Percentiles rank a stretch among this genome's conserved stretches.
phyloP scores from a whole-genome alignment of 345 rosid genomes.

The Euphorbia peplus region DNA sequence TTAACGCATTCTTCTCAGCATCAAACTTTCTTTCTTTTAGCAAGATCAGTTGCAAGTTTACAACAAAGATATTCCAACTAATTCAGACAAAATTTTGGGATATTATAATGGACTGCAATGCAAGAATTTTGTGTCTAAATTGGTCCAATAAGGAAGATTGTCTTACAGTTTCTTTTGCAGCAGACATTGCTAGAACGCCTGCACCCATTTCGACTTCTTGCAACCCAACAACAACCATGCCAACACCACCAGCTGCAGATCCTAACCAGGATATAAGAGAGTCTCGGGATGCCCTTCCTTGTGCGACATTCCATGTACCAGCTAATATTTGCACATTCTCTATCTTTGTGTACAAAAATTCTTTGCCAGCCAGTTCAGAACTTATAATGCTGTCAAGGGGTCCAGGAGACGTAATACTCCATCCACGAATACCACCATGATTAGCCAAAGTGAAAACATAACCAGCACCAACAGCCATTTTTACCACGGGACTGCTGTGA shows the following conservation, averaged over 20 bases:
- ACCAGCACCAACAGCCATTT: slow-evolving; percentile 68
- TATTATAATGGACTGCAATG: background rate
- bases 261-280: slow-evolving; percentile 83
- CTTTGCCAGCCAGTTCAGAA: slow-evolving; percentile 59
- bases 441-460: slow-evolving; percentile 79
- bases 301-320: slow-evolving; percentile 99
- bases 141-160: background rate
- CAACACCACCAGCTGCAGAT: slow-evolving; percentile 69
- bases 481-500: slow-evolving; percentile 74
- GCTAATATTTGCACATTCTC: slow-evolving; percentile 58
- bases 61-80: background rate
- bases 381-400: slow-evolving; percentile 62
- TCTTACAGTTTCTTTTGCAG: slow-evolving; percentile 97
- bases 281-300: slow-evolving; percentile 75
- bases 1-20: slow-evolving; percentile 1
- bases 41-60: background rate
- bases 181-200: slow-evolving; percentile 95
- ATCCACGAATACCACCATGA: slow-evolving; percentile 94
- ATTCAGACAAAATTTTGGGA: background rate
- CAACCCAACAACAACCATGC: slow-evolving; percentile 83
- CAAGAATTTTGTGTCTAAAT: background rate
- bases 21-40: background rate
- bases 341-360: slow-evolving; percentile 47
- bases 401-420: slow-evolving; percentile 87
- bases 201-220: slow-evolving; percentile 99